Base-by-base conservation (phyloP, 1,284 basidiomycete genomes). In the Lentinula novae-zelandiae region DNA sequence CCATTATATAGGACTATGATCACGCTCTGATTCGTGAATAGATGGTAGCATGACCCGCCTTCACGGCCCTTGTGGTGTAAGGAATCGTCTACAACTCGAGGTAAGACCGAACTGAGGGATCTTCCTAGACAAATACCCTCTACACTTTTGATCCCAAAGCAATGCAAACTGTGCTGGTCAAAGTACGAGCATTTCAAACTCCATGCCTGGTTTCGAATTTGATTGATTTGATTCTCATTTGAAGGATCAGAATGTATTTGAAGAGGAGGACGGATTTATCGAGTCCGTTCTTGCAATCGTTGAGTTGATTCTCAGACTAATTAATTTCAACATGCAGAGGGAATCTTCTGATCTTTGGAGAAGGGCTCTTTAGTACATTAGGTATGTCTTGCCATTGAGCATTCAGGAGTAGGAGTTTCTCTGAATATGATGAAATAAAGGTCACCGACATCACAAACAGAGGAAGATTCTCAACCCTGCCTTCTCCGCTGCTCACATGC, bases 151-250 rank as follows among this genome's bases (percentile, higher is more conserved):
- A 75, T 56, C 71, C 74, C 9, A 70, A 69, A 60, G 73, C 73
- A 1, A 52, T 75, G 54, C 69, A 75, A 55, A 71, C 73, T 27
- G 70, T 75, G 34, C 46, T 75, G 20, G 70, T 74, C 31, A 74
- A 67, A 60, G 68, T 67, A 13, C 12, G 58, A 38, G 12, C 12
- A 38, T 38, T 38, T 9, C 3, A 9, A 8, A 22, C n/a, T n/a
- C 12, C 44, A 22, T 3, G 8, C 9, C 12, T 0, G 0, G 22
- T 20, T 46, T 38, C 1, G 10, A 17, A 51, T 13, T 51, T 12
- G 6, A 27, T 12, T 33, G 5, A 13, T n/a, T 33, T 15, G 8
- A 52, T 5, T 36, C 12, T 34, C 38, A 12, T 10, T 13, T 33
- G 17, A 10, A 57, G 55, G 55, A 57, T 3, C 55, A 57, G 46